Percentiles rank a stretch among this genome's conserved stretches.
These are phyloP conservation scores for Arachis monticola DNA, from an alignment of 331 rosid genomes.

Conservation along the genomic window DNA sequence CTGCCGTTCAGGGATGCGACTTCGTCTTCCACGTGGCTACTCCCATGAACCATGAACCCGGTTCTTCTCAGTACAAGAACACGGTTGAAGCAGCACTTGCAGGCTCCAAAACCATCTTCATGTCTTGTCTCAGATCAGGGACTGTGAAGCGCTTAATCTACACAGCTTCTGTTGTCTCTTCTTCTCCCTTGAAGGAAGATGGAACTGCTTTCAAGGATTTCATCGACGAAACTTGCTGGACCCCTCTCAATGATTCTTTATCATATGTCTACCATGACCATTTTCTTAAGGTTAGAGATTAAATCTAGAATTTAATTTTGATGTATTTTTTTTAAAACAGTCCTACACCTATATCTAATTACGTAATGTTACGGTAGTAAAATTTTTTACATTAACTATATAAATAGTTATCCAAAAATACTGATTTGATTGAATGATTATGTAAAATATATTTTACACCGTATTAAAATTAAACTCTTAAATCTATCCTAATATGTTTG, in stretches of 20 bases:
- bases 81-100: slow-evolving; percentile 53
- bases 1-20: slow-evolving; percentile 57
- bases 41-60: slow-evolving; percentile 39
- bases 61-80: slow-evolving; percentile 48
- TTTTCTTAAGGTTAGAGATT: slow-evolving; percentile 22
- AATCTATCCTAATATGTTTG: slow-evolving; percentile 3
- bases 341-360: no score
- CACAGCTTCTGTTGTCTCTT: slow-evolving; percentile 51
- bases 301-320: no score
- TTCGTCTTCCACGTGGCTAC: slow-evolving; percentile 68
- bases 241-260: slow-evolving; percentile 49
- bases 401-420: no score
- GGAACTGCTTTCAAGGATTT: slow-evolving; percentile 51
- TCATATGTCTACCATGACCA: slow-evolving; percentile 5
- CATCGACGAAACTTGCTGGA: slow-evolving; percentile 76
- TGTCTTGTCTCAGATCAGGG: slow-evolving; percentile 42
- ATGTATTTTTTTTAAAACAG: no score
- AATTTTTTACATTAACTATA: no score
- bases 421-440: no score
- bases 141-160: slow-evolving; percentile 61
- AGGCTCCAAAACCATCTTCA: slow-evolving; percentile 46
- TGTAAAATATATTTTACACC: no score
- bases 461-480: no score
- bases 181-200: slow-evolving; percentile 59
- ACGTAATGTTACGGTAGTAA: no score